Base-by-base conservation (phyloP, 2,329 filamentous ascomycete species). In the Cryphonectria parasitica region DNA sequence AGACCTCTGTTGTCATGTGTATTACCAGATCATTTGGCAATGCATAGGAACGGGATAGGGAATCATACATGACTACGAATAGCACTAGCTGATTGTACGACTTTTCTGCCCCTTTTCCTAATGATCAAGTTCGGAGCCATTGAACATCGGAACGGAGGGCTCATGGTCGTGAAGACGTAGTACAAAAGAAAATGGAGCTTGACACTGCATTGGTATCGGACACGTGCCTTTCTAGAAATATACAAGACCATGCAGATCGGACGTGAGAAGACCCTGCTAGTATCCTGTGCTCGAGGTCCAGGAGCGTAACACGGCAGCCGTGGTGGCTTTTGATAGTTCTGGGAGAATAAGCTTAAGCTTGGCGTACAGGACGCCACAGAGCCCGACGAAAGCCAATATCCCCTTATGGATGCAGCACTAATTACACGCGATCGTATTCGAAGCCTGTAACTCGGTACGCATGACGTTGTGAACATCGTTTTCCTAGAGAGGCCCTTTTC, bases 261-360 rank as follows among this genome's bases (percentile, higher is more conserved):
- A 11, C n/a, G 25, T 17, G 31, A 31, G 11, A 56, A 56, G 31
- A 7, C 3, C n/a, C 52, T 54, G 10, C 25, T 54, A 54, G 11
- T 54, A 54, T 28, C 45, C 22, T 49, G 22, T 7, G 19, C 45
- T 49, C 7, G 22, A 49, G 45, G 45, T n/a, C 22, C 45, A 19
- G 25, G 3, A 56, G 52, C 13, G 25, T 31, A 56, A 28, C 25
- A 56, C 15, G 52, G 25, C 52, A 11, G 1, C 52, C 25, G 13
- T 17, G 52, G 52, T 28, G 52, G 52, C 52, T 28, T 56, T 56
- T 56, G n/a, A 56, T 56, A 56, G 52, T 56, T 22, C 52, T 28
- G 11, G 25, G 11, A 25, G 8, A 28, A 56, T 28, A 58, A 19
- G 8, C 25, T 17, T 34, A 28, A 58, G 28, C 54, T 31, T 58